Evolutionary conservation across 2,329 filamentous ascomycete species (phyloP), one percentile per base, ranked within the genome.

Genomic region (Colletotrichum aenigma): DNA sequence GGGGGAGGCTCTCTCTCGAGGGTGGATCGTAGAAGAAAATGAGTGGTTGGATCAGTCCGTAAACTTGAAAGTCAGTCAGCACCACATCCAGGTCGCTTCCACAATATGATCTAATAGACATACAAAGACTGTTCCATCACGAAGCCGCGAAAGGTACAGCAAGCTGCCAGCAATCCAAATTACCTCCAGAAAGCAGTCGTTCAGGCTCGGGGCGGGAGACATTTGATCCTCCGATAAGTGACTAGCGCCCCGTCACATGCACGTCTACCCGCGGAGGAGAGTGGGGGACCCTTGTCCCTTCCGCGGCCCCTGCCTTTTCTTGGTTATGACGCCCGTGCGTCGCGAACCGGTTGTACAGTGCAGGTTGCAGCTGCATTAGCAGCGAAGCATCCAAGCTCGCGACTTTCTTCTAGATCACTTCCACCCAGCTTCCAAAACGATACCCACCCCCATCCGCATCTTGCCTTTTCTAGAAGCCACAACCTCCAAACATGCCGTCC

Each of bases 401-500:
- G 56, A 36, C n/a, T 55, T 21, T 60, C 43, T 52, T 52, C 48
- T 64, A 43, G 32, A 64, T 26, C 60, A 43, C 61, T 43, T 32
- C 66, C 24, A 38, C 21, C 32, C 13, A 12, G 34, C 26, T 18
- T 34, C 48, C 24, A 28, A 7, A n/a, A 65, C 55, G 28, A 68
- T 64, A 67, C 43, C 64, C 52, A 28, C 43, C 24, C 58, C 24
- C 58, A 30, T n/a, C 26, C 43, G 62, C 62, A 18, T 28, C n/a
- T 26, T 64, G 32, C 16, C 13, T 30, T 16, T 28, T 30, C 12
- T 21, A 43, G 9, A 26, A 21, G 6, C 0, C 8, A 18, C n/a
- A 52, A 13, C n/a, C 6, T 15, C 36, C 58, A 18, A 78, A 32
- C 28, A 92, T 91, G 90, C 85, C 90, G 58, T 87, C 88, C 76